Evolutionary conservation across 148 eudicot genomes (phyloP), one percentile per base, ranked within the genome.

Genomic region (Cornus florida): DNA sequence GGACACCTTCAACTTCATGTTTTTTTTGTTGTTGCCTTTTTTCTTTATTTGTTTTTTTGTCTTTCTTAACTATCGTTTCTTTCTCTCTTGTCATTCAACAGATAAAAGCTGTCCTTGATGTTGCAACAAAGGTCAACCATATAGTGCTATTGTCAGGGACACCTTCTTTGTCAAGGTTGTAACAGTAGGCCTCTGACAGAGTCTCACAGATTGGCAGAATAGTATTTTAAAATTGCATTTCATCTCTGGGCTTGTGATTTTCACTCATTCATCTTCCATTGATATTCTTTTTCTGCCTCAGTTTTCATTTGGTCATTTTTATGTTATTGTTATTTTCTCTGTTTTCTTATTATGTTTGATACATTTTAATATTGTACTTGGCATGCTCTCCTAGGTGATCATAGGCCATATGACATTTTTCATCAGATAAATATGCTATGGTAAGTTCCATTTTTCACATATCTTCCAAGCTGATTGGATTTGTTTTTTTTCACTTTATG

Each of bases 161-260:
- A 43, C 99, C 99, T 73, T 97, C 98, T 76, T 82, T 97, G 81
- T 94, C 99, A 86, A 97, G 99, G 99, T 96, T 92, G 90, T 85
- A 80, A 62, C 70, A 66, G 53, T 83, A 53, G 59, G 59, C 59
- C 19, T 16, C 59, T 53, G 16, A 16, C 14, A 12, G 5, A 43
- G 19, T 57, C 20, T 13, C 20, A 43, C 75, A 78, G 77, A 23
- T 76, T 82, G 62, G n/a, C 75, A 56, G 48, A 62, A 70, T 70
- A 20, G 57, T 48, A 67, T 3, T 65, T 66, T 73, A 43, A 28
- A 28, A 43, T 43, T 43, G 48, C 48, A 43, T 6, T 43, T 6
- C 4, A 43, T 43, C 48, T 4, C 10, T 35, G 38, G 48, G 0
- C 7, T 43, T 6, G 48, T 43, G 48, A 43, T 43, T 6, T 5